These are phyloP conservation scores for Forsythia viridissima DNA, from an alignment of 257 asterid species.

Conservation along the genomic window DNA sequence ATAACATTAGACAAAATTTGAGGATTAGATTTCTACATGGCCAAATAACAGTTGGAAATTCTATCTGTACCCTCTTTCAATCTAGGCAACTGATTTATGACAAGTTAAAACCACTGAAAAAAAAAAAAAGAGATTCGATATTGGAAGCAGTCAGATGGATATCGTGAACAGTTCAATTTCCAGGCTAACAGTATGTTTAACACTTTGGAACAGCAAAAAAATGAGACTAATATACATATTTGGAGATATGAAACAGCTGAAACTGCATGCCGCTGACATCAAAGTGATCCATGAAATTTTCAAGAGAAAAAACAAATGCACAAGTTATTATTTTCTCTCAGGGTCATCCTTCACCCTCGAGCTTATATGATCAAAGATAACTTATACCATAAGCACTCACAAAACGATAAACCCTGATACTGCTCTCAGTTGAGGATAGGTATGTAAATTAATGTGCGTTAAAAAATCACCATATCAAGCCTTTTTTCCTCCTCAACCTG, in stretches of 20 bases:
- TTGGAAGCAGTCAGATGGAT: neutral
- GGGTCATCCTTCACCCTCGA: constrained; percentile 13
- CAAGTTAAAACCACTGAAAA: neutral
- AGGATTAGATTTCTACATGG: neutral
- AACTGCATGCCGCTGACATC: constrained; percentile 35
- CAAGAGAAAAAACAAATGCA: constrained; percentile 33
- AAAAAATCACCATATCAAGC: constrained; percentile 72
- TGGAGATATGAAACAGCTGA: constrained; percentile 16
- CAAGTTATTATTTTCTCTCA: constrained; percentile 28
- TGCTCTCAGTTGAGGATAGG: constrained; percentile 25
- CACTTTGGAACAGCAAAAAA: neutral
- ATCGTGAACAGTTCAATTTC: neutral
- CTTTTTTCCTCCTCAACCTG: constrained; percentile 80
- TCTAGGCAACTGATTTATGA: neutral
- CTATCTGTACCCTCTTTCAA: neutral
- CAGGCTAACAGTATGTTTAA: neutral
- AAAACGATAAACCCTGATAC: constrained; percentile 21
- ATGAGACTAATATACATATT: constrained; percentile 22
- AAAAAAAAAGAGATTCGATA: too few relatives aligned
- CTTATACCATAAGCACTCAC: constrained; percentile 33
- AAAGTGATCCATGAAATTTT: constrained; percentile 40
- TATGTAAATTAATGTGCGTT: constrained; percentile 16
- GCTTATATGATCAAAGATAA: constrained; percentile 32
- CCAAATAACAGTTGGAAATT: too few relatives aligned
- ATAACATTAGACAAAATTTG: neutral